Percentiles rank a stretch among this genome's conserved stretches.
These are phyloP conservation scores for Phytophthora vignae DNA, from an alignment of 352 stramenopile genomes.

Conservation along the genomic window DNA sequence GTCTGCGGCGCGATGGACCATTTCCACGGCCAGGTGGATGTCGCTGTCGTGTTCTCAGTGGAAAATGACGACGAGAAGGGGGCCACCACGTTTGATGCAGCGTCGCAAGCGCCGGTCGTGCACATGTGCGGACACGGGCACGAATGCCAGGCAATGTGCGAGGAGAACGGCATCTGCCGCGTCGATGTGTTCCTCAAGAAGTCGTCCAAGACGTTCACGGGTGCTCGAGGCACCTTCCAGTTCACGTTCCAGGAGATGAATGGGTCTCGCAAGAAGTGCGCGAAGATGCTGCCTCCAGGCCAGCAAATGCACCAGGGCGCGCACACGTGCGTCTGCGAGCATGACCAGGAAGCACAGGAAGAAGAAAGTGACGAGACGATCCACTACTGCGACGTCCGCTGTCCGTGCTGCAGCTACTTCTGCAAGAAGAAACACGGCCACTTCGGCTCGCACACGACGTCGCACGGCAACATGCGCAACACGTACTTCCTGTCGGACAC, in stretches of 20 bases:
- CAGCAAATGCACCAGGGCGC: constrained; percentile 53
- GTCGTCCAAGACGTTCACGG: constrained; percentile 71
- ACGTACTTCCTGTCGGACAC: constrained; percentile 73
- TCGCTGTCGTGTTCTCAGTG: constrained; percentile 53
- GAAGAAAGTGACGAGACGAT: constrained; percentile 27
- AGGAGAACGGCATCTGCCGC: constrained; percentile 68
- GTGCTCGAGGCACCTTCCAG: constrained; percentile 63
- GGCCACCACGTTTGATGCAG: constrained; percentile 47
- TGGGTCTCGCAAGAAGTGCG: constrained; percentile 72
- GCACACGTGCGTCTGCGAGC: constrained; percentile 55
- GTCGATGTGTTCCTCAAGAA: constrained; percentile 78
- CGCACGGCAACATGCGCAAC: constrained; percentile 86
- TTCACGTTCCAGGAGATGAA: constrained; percentile 89
- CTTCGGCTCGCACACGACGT: constrained; percentile 60
- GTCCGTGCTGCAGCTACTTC: constrained; percentile 81
- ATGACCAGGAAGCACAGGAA: constrained; percentile 13
- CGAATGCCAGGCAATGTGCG: constrained; percentile 61
- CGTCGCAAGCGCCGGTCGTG: constrained; percentile 45
- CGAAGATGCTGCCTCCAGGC: constrained; percentile 39
- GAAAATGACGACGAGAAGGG: constrained; percentile 56
- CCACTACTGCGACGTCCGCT: constrained; percentile 78
- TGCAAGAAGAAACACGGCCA: constrained; percentile 74
- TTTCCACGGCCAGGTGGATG: constrained; percentile 70
- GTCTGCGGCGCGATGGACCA: constrained; percentile 60
- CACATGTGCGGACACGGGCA: constrained; percentile 74